These are phyloP conservation scores for Dactylellina parvicollis DNA, from an alignment of 2,329 filamentous ascomycete species.

Conservation along the genomic window DNA sequence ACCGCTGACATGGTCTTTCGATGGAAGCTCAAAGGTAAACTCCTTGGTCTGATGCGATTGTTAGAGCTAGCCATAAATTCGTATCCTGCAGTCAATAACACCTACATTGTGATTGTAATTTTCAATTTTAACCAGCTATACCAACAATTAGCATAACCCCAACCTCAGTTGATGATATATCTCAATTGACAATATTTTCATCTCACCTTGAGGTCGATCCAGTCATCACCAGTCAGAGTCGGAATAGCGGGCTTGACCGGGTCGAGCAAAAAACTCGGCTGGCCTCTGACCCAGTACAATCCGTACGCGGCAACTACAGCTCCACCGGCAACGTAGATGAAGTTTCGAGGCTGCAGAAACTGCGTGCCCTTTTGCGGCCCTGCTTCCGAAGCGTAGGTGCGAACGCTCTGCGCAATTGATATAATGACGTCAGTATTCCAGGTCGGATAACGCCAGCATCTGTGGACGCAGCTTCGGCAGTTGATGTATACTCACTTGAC, in stretches of 20 bases:
- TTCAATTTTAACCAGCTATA: constrained; percentile 44
- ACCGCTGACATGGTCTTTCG: constrained; percentile 84
- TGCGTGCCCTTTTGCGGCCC: constrained; percentile 40
- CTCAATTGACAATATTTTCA: not conserved
- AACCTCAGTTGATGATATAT: not conserved
- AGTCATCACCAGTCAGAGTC: constrained; percentile 58
- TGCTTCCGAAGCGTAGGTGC: constrained; percentile 39
- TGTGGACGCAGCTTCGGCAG: not conserved
- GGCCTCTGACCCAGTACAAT: constrained; percentile 65
- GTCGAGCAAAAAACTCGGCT: constrained; percentile 53
- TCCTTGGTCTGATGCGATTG: constrained; percentile 68
- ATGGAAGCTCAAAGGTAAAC: constrained; percentile 85
- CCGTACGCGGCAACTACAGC: constrained; percentile 69
- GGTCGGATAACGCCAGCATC: not conserved
- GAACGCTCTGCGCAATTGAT: constrained; percentile 23
- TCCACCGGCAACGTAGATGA: constrained; percentile 71
- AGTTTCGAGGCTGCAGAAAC: constrained; percentile 53
- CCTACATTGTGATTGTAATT: constrained; percentile 51
- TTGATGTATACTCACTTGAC: constrained; percentile 33
- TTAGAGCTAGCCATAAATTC: constrained; percentile 8
- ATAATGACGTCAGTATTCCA: constrained; percentile 47
- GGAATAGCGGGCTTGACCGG: constrained; percentile 54
- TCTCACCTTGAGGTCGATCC: constrained; percentile 61
- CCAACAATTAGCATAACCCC: not conserved
- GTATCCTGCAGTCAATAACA: not conserved